Base-by-base conservation (phyloP, 1,284 basidiomycete genomes). In the Trichosporon faecale region DNA sequence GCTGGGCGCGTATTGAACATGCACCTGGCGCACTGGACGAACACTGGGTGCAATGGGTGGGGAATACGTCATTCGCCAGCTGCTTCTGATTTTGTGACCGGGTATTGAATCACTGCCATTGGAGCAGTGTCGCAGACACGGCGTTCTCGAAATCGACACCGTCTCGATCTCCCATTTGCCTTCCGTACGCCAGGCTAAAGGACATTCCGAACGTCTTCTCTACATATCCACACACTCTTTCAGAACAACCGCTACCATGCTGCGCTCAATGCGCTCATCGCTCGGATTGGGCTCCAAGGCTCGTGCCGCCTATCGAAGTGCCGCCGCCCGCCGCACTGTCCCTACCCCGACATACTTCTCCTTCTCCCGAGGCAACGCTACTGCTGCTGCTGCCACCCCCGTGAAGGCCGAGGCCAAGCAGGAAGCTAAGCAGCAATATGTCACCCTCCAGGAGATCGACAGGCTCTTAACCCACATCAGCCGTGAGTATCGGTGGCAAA, bases 371-470 rank as follows among this genome's bases (percentile, higher is more conserved):
- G 31, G 18, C 23, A 68, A 68, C 29, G 57, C 35, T 16, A 31
- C n/a, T n/a, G 61, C 40, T n/a, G 25, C 23, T n/a, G 52, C 33
- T 12, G n/a, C 35, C 52, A 40, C 49, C 18, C 40, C 27, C 23
- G 33, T 49, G 1, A 46, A 61, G 37, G 46, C 61, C 0, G 52
- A 66, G 44, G 64, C 71, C 0, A 52, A 64, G 40, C 37, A 66
- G 8, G 31, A 46, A 0, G 78, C 79, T 2, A 73, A 70, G 52
- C 76, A 81, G 70, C 76, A 80, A 66, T 72, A 78, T 14, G 70
- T 79, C 33, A 79, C 78, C 4, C 71, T 84, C 14, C 72, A 76
- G 35, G 80, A 81, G 73, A 80, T 84, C 27, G 82, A 84, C 70
- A 71, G 76, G n/a, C 74, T 83, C 18, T 75, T 82, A 16, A 78